Percentiles rank a stretch among this genome's conserved stretches.
These are phyloP conservation scores for Raphanus hybrid DNA, from an alignment of 441 rosid genomes.

Conservation along the genomic window DNA sequence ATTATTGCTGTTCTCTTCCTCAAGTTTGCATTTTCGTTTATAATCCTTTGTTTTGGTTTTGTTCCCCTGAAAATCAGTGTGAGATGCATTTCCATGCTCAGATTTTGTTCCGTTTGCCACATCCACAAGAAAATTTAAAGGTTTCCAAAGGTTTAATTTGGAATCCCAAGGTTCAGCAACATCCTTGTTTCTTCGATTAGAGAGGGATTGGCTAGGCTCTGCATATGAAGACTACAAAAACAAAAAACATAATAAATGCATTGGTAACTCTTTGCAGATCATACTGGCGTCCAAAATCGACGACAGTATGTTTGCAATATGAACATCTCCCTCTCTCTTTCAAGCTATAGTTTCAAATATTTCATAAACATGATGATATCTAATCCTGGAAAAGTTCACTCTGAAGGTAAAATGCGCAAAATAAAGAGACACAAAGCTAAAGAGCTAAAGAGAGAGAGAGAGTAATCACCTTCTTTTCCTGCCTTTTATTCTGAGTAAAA, in stretches of 20 bases:
- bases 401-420: conserved; percentile 25
- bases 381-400: conserved; percentile 12
- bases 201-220: conserved; percentile 55
- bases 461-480: conserved; percentile 48
- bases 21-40: conserved; percentile 47
- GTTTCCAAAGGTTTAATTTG: conserved; percentile 65
- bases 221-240: conserved; percentile 53
- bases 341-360: conserved; percentile 10
- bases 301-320: not conserved
- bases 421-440: conserved; percentile 20
- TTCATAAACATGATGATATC: not conserved
- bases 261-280: conserved; percentile 6
- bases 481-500: conserved; percentile 57
- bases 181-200: conserved; percentile 45
- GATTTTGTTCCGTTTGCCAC: conserved; percentile 68
- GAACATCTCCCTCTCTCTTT: conserved; percentile 15
- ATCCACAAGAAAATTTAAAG: conserved; percentile 70
- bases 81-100: conserved; percentile 46
- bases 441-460: conserved; percentile 5
- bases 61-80: conserved; percentile 44
- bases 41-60: conserved; percentile 53
- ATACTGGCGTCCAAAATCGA: conserved; percentile 8
- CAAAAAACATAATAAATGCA: conserved; percentile 7
- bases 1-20: conserved; percentile 47
- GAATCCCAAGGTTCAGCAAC: conserved; percentile 53